Evolutionary conservation across 352 stramenopile species (phyloP).

Genomic region (Phytophthora rubi): DNA sequence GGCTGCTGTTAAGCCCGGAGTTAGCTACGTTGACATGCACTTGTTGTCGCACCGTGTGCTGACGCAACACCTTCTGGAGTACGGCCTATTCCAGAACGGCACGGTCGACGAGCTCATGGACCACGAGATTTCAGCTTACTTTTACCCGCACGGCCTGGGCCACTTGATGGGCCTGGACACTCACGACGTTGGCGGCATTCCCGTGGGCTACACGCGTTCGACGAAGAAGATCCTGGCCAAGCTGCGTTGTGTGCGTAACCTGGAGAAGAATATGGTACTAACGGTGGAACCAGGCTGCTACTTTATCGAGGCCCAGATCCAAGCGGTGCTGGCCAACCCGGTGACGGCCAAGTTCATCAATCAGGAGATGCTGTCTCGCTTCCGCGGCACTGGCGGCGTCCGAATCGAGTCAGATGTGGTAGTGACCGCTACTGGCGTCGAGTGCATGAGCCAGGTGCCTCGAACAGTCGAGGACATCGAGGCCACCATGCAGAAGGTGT

Average conservation of each 20-base stretch:
- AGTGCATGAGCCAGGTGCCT: constrained; percentile 97
- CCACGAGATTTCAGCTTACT: constrained; percentile 95
- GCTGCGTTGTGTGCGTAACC: constrained; percentile 92
- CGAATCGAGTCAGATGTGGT: constrained; percentile 98
- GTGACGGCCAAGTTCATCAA: constrained; percentile 86
- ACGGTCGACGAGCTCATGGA: constrained; percentile 96
- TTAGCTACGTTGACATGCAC: constrained; percentile 97
- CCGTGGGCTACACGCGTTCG: constrained; percentile 62
- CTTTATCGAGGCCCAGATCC: constrained; percentile 98
- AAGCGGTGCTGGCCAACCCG: constrained; percentile 90
- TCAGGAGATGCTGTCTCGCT: constrained; percentile 86
- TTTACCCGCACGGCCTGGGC: constrained; percentile 99
- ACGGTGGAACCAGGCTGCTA: constrained; percentile 99
- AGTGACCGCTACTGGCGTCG: constrained; percentile 94
- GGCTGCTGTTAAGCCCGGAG: constrained; percentile 93
- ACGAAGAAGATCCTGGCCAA: constrained; percentile 78
- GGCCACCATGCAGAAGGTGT: constrained; percentile 88
- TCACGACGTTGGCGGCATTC: constrained; percentile 97
- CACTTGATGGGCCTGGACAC: constrained; percentile 99
- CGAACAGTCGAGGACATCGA: constrained; percentile 96
- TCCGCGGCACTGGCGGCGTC: constrained; percentile 95
- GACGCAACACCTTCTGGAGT: constrained; percentile 80
- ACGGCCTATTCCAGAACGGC: constrained; percentile 90
- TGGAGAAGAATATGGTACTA: constrained; percentile 96
- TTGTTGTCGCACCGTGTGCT: constrained; percentile 93